Evolutionary conservation across 2,329 filamentous ascomycete species (phyloP).

Genomic region (Curvularia hawaiiensis): DNA sequence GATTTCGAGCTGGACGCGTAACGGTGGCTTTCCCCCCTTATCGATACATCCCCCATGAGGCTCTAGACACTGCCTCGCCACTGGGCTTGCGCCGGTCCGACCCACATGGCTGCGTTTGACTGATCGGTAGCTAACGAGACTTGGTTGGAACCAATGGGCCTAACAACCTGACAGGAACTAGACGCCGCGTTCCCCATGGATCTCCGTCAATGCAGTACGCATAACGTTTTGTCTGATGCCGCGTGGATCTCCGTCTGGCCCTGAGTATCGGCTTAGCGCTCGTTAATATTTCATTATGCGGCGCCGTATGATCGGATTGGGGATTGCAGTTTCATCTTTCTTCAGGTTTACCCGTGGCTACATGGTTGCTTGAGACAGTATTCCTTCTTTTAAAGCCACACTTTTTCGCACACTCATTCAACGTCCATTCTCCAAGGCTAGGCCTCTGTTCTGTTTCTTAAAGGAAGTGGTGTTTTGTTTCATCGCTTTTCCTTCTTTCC

Average conservation of each 20-base stretch:
- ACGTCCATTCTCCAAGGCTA: slow-evolving; percentile 35
- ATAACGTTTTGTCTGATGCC: slow-evolving; percentile 27
- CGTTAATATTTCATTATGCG: slow-evolving; percentile 29
- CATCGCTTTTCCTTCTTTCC: slow-evolving; percentile 28
- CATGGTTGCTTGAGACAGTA: slow-evolving; percentile 17
- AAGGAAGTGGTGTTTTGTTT: slow-evolving; percentile 29
- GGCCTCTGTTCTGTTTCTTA: slow-evolving; percentile 34
- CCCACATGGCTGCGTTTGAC: slow-evolving; percentile 21
- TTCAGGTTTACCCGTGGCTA: slow-evolving; percentile 24
- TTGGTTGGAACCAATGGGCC: slow-evolving; percentile 15
- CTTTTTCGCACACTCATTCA: slow-evolving; percentile 33
- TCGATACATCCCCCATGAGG: slow-evolving; percentile 23
- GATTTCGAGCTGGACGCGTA: slow-evolving; percentile 41
- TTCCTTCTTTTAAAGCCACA: slow-evolving; percentile 37
- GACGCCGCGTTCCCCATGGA: slow-evolving; percentile 11
- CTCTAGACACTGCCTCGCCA: slow-evolving; percentile 24
- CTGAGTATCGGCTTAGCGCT: slow-evolving; percentile 24
- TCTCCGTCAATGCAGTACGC: slow-evolving; percentile 22
- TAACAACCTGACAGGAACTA: slow-evolving; percentile 16
- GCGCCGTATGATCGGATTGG: slow-evolving; percentile 12
- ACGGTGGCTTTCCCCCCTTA: slow-evolving; percentile 27
- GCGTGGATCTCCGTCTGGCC: slow-evolving; percentile 22
- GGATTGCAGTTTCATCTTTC: slow-evolving; percentile 26
- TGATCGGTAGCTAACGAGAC: slow-evolving; percentile 17
- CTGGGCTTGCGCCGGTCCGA: slow-evolving; percentile 19